A percentile compares a stretch with the other conserved stretches of the same genome.
These are phyloP conservation scores for Amanita subjunquillea DNA, from an alignment of 768 basidiomycete species.

Conservation along the genomic window DNA sequence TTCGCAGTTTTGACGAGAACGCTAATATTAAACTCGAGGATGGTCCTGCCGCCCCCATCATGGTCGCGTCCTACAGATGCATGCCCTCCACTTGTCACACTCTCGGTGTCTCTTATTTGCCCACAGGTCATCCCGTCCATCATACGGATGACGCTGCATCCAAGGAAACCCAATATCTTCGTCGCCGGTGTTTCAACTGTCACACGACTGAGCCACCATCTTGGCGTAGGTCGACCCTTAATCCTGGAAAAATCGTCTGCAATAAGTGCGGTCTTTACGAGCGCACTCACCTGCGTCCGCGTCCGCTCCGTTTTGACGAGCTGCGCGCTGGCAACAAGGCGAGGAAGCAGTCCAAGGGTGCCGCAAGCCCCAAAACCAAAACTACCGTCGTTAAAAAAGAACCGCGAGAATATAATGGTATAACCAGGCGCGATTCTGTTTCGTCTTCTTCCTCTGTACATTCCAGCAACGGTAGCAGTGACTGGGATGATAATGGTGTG, in stretches of 20 bases:
- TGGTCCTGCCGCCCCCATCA: slow-evolving; percentile 30
- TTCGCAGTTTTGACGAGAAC: slow-evolving; percentile 37
- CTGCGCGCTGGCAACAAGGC: slow-evolving; percentile 81
- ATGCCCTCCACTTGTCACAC: slow-evolving; percentile 20
- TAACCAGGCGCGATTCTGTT: slow-evolving; percentile 51
- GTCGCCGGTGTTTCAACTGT: slow-evolving; percentile 83
- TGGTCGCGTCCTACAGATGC: slow-evolving; percentile 53
- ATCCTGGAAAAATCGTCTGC: slow-evolving; percentile 89
- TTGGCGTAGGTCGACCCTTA: slow-evolving; percentile 82
- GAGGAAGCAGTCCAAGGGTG: slow-evolving; percentile 40
- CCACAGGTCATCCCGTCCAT: slow-evolving; percentile 57
- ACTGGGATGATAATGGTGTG: slow-evolving; percentile 79
- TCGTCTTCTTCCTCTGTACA: slow-evolving; percentile 49
- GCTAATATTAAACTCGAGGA: slow-evolving; percentile 61
- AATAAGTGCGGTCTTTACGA: slow-evolving; percentile 92
- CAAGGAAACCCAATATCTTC: slow-evolving; percentile 86
- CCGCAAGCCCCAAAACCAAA: slow-evolving; percentile 28
- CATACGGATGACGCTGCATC: slow-evolving; percentile 87
- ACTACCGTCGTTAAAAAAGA: slow-evolving; percentile 51
- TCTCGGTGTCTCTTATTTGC: slow-evolving; percentile 26
- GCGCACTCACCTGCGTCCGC: slow-evolving; percentile 75
- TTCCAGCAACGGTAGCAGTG: slow-evolving; percentile 51
- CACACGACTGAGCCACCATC: slow-evolving; percentile 86
- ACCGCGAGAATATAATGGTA: slow-evolving; percentile 34
- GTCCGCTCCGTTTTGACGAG: slow-evolving; percentile 82